A percentile compares a stretch with the other conserved stretches of the same genome.
Conservation (phyloP, 2,329 filamentous ascomycete genomes). For the Neonectria neomacrospora region DNA sequence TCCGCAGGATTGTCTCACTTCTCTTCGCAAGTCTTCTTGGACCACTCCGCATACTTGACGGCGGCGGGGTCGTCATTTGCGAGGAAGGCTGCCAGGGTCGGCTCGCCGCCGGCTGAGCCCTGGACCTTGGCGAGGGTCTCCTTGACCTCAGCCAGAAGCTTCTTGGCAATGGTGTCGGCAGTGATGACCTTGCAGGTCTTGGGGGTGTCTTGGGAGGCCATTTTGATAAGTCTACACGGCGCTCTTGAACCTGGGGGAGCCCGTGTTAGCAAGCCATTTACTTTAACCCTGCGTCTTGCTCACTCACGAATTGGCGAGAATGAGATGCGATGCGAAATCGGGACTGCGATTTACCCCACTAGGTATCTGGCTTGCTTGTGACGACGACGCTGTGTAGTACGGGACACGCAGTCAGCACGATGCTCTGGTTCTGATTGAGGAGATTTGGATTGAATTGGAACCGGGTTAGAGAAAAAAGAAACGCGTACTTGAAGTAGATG, state of each 20-base stretch:
- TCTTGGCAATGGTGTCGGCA: slow-evolving; percentile 86
- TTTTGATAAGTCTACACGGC: slow-evolving; percentile 30
- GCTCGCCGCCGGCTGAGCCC: slow-evolving; percentile 64
- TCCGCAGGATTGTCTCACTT: slow-evolving; percentile 73
- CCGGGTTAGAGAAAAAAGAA: background rate
- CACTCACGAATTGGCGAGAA: slow-evolving; percentile 27
- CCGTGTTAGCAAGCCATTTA: slow-evolving; percentile 20
- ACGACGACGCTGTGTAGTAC: slow-evolving; percentile 19
- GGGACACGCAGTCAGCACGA: slow-evolving; percentile 6
- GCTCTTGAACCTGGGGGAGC: slow-evolving; percentile 22
- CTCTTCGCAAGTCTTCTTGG: slow-evolving; percentile 93
- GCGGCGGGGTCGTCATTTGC: slow-evolving; percentile 93
- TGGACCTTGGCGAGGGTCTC: slow-evolving; percentile 78
- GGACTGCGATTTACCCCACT: slow-evolving; percentile 35
- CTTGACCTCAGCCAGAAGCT: slow-evolving; percentile 80
- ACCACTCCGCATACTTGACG: slow-evolving; percentile 95
- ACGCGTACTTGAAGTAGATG: slow-evolving; percentile 24
- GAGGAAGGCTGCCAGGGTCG: slow-evolving; percentile 89
- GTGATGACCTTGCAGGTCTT: slow-evolving; percentile 93
- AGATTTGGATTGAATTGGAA: background rate
- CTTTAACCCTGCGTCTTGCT: slow-evolving; percentile 20
- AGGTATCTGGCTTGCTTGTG: slow-evolving; percentile 24
- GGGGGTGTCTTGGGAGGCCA: slow-evolving; percentile 54
- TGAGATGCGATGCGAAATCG: slow-evolving; percentile 7
- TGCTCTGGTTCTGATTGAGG: background rate